Base-by-base conservation (phyloP, 1,139 yeast species). In the Kluyveromyces sp. region DNA sequence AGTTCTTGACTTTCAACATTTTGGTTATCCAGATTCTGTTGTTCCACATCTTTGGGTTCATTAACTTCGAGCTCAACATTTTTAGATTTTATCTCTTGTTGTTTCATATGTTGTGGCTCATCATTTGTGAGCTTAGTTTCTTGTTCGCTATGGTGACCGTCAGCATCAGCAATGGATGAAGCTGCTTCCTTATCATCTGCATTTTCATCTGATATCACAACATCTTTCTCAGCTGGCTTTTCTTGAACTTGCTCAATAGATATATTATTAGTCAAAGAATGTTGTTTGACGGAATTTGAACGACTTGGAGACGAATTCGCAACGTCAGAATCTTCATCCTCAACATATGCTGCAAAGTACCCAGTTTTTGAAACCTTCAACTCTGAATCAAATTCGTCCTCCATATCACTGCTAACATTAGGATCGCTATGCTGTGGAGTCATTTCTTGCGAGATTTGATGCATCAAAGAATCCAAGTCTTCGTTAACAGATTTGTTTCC, bases 371-470 rank as follows among this genome's bases (percentile, higher is more conserved):
- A 50, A 7, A 55, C 58, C 15, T 41, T 43, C 15, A 49, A 46
- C n/a, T 52, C 56, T 15, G 7, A 26, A 34, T 41, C 33, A n/a
- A 28, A 38, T 6, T 45, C 48, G 35, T 39, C 45, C 46, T 42
- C 37, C 7, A 26, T 3, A 36, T 42, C 45, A 36, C 36, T 37
- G 36, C n/a, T 25, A 4, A 21, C 21, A 25, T 25, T 25, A 4
- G 6, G n/a, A 8, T 25, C 28, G 6, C 26, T 46, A 27, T 46
- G 31, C 35, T 50, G 45, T 7, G 64, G 63, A 4, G 63, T 58
- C 61, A 62, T 57, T 42, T 62, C 65, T 41, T 54, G 58, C 3
- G 66, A 61, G 8, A 62, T 60, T 37, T 62, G 59, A 3, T 49
- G 51, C 64, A 62, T 61, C 34, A 62, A 39, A 40, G 55, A 49